phyloP scores from a whole-genome alignment of 805 yeast genomes.

The Candida sakaeoensis region DNA sequence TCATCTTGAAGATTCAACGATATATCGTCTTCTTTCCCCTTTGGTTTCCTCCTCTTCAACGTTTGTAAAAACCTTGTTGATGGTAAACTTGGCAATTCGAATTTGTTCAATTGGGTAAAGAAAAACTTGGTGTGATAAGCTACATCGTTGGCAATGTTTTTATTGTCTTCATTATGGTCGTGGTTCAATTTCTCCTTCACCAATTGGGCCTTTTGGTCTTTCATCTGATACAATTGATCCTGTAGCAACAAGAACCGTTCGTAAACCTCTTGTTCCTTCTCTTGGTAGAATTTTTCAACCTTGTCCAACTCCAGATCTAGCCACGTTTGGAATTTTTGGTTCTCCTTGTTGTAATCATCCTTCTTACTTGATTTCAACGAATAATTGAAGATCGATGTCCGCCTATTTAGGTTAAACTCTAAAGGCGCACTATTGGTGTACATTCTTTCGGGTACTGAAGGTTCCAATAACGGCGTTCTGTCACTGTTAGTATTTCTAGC shows the following conservation, averaged over 20 bases:
- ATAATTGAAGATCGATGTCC: constrained; percentile 21
- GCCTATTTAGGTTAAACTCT: not conserved
- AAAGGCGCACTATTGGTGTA: not conserved
- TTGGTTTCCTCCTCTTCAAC: constrained; percentile 8
- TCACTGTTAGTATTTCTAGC: constrained; percentile 14
- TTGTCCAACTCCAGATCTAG: constrained; percentile 56
- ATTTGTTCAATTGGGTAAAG: constrained; percentile 21
- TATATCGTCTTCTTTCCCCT: constrained; percentile 9
- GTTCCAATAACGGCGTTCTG: constrained; percentile 23
- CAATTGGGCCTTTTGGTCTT: constrained; percentile 43
- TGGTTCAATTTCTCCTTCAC: constrained; percentile 11
- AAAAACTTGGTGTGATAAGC: constrained; percentile 26
- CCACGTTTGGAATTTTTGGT: constrained; percentile 59
- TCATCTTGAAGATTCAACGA: constrained; percentile 13
- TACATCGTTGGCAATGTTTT: constrained; percentile 22
- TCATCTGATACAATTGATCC: constrained; percentile 63
- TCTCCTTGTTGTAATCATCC: constrained; percentile 31
- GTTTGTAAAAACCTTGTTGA: constrained; percentile 27
- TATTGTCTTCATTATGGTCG: constrained; percentile 7
- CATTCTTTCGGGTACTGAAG: constrained; percentile 5
- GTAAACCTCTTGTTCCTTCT: constrained; percentile 56
- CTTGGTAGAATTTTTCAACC: constrained; percentile 58
- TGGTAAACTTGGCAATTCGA: constrained; percentile 42
- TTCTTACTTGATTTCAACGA: constrained; percentile 17
- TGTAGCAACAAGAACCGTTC: constrained; percentile 59